These are phyloP conservation scores for Hypoxylon sp. DNA, from an alignment of 2,329 filamentous ascomycete genomes.

Conservation along the genomic window DNA sequence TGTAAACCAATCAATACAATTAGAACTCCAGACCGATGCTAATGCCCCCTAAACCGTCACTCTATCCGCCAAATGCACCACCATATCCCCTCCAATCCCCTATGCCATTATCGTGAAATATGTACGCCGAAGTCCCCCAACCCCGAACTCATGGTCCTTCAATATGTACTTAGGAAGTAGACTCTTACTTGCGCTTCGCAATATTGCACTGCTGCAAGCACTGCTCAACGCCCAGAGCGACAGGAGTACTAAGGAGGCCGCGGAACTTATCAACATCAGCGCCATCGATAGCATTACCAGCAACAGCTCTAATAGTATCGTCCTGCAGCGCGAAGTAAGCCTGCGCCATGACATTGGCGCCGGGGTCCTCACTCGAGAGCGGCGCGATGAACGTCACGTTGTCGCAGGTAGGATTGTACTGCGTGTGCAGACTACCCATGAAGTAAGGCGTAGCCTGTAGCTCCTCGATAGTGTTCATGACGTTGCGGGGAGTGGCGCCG, in stretches of 20 bases:
- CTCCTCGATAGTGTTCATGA: slow-evolving; percentile 55
- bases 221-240: slow-evolving; percentile 65
- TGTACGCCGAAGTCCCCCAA: too few relatives aligned
- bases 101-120: neutral
- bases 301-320: slow-evolving; percentile 55
- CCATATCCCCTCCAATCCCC: neutral
- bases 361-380: slow-evolving; percentile 50
- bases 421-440: slow-evolving; percentile 65
- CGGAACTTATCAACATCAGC: slow-evolving; percentile 58
- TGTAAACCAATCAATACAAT: slow-evolving; percentile 18
- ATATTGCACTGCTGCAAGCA: slow-evolving; percentile 64
- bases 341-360: slow-evolving; percentile 39
- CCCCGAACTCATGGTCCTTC: neutral
- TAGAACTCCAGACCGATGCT: slow-evolving; percentile 27
- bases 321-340: slow-evolving; percentile 54
- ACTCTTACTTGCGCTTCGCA: slow-evolving; percentile 41
- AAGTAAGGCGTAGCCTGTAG: slow-evolving; percentile 68
- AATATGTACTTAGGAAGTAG: neutral
- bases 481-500: slow-evolving; percentile 55
- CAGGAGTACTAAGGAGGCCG: slow-evolving; percentile 59
- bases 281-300: slow-evolving; percentile 45
- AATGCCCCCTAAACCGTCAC: slow-evolving; percentile 14
- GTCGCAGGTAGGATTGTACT: slow-evolving; percentile 68
- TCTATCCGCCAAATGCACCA: neutral
- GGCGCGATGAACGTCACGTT: slow-evolving; percentile 59